These are phyloP conservation scores for Chenopodium formosanum DNA, from an alignment of 148 eudicot genomes.

Conservation along the genomic window DNA sequence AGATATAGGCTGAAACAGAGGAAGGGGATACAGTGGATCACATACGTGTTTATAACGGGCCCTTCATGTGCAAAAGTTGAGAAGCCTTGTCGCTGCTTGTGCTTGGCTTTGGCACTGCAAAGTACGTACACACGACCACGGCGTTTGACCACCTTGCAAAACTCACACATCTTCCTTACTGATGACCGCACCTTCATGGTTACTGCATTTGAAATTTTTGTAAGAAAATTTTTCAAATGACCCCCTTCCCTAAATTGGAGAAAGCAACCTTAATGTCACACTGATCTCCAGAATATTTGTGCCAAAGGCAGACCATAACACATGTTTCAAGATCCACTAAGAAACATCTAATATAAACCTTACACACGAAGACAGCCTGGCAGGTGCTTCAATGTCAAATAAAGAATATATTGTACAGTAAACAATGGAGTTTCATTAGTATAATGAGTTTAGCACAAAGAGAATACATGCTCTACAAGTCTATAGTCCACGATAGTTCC, in stretches of 20 bases:
- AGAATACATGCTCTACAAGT: not conserved
- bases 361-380: not conserved
- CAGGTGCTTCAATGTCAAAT: not conserved
- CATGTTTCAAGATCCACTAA: not conserved
- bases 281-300: not conserved
- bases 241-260: not conserved
- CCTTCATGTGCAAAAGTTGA: slow-evolving; percentile 62
- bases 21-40: slow-evolving; percentile 2
- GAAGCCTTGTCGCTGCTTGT: slow-evolving; percentile 85
- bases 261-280: not conserved
- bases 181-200: slow-evolving; percentile 81
- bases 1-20: not conserved
- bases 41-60: slow-evolving; percentile 43
- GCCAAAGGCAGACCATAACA: not conserved
- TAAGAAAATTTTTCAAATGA: not conserved
- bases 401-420: not conserved
- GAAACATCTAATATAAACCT: not conserved
- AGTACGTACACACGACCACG: slow-evolving; percentile 69
- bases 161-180: slow-evolving; percentile 89
- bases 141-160: slow-evolving; percentile 74
- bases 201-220: slow-evolving; percentile 21
- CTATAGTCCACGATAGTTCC: not conserved
- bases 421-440: not conserved
- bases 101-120: slow-evolving; percentile 77
- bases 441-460: not conserved